A percentile compares a stretch with the other conserved stretches of the same genome.
Conservation (phyloP, 2,329 filamentous ascomycete species). For the Sclerotinia nivalis region DNA sequence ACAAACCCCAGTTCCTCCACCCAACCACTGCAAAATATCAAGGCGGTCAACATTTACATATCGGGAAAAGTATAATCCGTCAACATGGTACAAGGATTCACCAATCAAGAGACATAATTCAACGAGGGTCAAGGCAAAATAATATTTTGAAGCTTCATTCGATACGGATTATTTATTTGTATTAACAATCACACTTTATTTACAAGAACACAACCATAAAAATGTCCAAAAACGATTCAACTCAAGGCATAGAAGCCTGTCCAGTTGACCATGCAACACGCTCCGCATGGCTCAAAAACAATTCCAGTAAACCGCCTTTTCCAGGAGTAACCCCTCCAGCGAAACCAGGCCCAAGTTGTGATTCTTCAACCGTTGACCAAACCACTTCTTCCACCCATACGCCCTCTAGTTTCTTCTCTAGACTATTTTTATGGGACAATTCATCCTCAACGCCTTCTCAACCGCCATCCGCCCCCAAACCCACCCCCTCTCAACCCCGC, state of each 20-base stretch:
- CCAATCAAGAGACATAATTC: constrained; percentile 4
- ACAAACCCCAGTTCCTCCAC: constrained; percentile 6
- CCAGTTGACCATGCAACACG: constrained; percentile 90
- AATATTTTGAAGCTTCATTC: constrained; percentile 2
- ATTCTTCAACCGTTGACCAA: constrained; percentile 42
- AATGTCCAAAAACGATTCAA: constrained; percentile 38
- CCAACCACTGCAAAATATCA: not conserved
- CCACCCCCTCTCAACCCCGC: constrained; percentile 64
- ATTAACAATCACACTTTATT: constrained; percentile 1
- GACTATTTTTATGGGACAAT: constrained; percentile 24
- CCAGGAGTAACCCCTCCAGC: constrained; percentile 35
- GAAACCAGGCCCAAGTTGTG: constrained; percentile 41
- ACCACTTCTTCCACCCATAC: constrained; percentile 43
- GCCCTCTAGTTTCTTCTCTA: constrained; percentile 29
- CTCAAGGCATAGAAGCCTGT: constrained; percentile 54
- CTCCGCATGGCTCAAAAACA: constrained; percentile 72
- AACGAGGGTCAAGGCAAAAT: constrained; percentile 7
- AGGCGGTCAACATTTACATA: constrained; percentile 6
- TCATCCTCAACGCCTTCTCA: constrained; percentile 25
- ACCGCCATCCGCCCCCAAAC: constrained; percentile 66
- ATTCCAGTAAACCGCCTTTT: constrained; percentile 34
- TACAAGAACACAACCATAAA: constrained; percentile 8
- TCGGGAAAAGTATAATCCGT: constrained; percentile 6
- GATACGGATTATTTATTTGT: not conserved
- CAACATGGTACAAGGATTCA: not conserved